Conservation (phyloP, 2,329 filamentous ascomycete species). For the Colletotrichum spaethianum region DNA sequence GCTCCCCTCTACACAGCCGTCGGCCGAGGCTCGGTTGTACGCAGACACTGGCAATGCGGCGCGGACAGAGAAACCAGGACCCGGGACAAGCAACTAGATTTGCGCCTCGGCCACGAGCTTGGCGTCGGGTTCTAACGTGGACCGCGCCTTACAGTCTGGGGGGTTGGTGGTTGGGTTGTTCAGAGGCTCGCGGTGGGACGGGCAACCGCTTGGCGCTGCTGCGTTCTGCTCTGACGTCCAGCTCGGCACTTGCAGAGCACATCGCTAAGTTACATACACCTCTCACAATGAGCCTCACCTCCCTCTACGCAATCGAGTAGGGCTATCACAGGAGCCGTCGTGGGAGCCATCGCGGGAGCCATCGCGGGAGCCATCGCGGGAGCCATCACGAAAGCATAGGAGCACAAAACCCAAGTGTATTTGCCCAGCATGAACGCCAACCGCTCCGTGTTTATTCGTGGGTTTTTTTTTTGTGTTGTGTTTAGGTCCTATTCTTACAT, state of each 20-base stretch:
- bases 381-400: neutral
- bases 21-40: neutral
- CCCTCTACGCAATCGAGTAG: too few relatives aligned
- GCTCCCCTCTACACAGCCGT: too few relatives aligned
- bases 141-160: neutral
- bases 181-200: neutral
- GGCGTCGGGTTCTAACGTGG: neutral
- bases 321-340: neutral
- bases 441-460: constrained; percentile 32
- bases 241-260: neutral
- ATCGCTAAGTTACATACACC: neutral
- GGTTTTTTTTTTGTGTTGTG: constrained; percentile 5
- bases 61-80: neutral
- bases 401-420: neutral
- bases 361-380: neutral
- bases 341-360: neutral
- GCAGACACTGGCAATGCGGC: neutral
- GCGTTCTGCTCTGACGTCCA: neutral
- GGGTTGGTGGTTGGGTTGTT: neutral
- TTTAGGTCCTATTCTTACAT: constrained; percentile 32
- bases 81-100: too few relatives aligned
- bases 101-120: neutral
- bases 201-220: neutral
- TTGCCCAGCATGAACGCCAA: constrained; percentile 21
- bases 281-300: neutral